These are phyloP conservation scores for Aspergillus uvarum DNA, from an alignment of 2,329 filamentous ascomycete genomes.

Conservation along the genomic window DNA sequence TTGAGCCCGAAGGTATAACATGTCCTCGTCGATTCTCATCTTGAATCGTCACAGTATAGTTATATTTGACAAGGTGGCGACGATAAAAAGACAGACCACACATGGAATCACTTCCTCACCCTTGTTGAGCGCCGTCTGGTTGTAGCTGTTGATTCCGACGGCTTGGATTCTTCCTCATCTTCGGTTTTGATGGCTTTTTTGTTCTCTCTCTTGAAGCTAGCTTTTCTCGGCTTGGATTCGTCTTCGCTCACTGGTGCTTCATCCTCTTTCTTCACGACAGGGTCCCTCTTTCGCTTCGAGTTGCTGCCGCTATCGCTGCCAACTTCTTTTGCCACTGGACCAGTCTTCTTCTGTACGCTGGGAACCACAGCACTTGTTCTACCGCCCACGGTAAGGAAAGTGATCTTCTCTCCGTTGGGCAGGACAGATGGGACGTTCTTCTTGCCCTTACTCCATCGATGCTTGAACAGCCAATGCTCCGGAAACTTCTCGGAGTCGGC, in stretches of 20 bases:
- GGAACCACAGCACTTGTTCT: constrained; percentile 89
- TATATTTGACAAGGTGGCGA: not conserved
- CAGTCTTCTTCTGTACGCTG: constrained; percentile 79
- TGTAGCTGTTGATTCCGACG: constrained; percentile 6
- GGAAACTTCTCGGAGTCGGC: constrained; percentile 85
- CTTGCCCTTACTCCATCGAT: constrained; percentile 87
- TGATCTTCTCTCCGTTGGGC: constrained; percentile 81
- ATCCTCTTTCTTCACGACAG: constrained; percentile 27
- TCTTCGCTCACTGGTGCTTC: constrained; percentile 21
- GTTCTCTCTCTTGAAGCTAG: constrained; percentile 24
- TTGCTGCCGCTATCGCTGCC: constrained; percentile 28
- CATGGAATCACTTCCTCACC: constrained; percentile 22
- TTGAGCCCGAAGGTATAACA: not conserved
- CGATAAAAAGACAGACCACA: not conserved
- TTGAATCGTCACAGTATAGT: not conserved
- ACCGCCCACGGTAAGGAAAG: constrained; percentile 84
- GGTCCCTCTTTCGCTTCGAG: constrained; percentile 35
- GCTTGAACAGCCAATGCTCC: constrained; percentile 80
- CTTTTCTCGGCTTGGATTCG: constrained; percentile 25
- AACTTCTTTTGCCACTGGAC: constrained; percentile 56
- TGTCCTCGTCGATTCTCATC: not conserved
- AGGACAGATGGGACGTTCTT: constrained; percentile 66
- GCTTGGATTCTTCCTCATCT: constrained; percentile 21
- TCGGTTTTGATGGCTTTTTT: constrained; percentile 25
- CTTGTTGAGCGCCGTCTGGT: constrained; percentile 34